phyloP scores from a whole-genome alignment of 495 filamentous ascomycete species.

The Penicillium parvum region DNA sequence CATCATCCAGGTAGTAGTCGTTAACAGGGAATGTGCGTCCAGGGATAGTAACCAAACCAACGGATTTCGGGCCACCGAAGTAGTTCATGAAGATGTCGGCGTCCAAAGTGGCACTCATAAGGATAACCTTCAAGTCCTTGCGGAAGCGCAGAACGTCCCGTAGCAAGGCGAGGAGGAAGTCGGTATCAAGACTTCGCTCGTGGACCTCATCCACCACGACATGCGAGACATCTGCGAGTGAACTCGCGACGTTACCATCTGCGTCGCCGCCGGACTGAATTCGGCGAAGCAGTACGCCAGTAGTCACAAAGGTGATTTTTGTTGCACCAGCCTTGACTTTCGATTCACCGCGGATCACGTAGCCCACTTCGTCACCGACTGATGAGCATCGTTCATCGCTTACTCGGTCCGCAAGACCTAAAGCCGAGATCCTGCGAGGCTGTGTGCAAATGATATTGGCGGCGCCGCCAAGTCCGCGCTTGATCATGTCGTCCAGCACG shows the following conservation, averaged over 20 bases:
- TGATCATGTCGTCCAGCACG: slow-evolving; percentile 86
- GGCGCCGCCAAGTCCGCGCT: slow-evolving; percentile 62
- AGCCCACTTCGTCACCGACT: slow-evolving; percentile 88
- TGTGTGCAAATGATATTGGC: slow-evolving; percentile 97
- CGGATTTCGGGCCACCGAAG: slow-evolving; percentile 63
- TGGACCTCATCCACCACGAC: slow-evolving; percentile 97
- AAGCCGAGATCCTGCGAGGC: slow-evolving; percentile 87
- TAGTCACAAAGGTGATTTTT: slow-evolving; percentile 93
- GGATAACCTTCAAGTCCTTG: slow-evolving; percentile 81
- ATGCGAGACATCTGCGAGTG: slow-evolving; percentile 85
- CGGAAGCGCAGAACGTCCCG: slow-evolving; percentile 72
- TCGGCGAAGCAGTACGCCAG: slow-evolving; percentile 86
- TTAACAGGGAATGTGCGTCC: slow-evolving; percentile 87
- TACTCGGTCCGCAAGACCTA: slow-evolving; percentile 90
- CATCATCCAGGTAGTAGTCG: slow-evolving; percentile 87
- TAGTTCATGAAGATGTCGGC: slow-evolving; percentile 81
- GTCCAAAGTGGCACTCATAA: slow-evolving; percentile 98
- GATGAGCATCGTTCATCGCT: slow-evolving; percentile 80
- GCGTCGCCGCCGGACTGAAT: slow-evolving; percentile 81
- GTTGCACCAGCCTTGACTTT: slow-evolving; percentile 63
- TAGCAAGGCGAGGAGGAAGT: slow-evolving; percentile 87
- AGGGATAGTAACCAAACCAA: slow-evolving; percentile 77
- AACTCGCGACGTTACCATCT: slow-evolving; percentile 69
- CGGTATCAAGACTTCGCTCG: slow-evolving; percentile 90
- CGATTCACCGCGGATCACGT: slow-evolving; percentile 89